Conservation (phyloP, 306 rosid species). For the Gastrolobium bilobum region DNA sequence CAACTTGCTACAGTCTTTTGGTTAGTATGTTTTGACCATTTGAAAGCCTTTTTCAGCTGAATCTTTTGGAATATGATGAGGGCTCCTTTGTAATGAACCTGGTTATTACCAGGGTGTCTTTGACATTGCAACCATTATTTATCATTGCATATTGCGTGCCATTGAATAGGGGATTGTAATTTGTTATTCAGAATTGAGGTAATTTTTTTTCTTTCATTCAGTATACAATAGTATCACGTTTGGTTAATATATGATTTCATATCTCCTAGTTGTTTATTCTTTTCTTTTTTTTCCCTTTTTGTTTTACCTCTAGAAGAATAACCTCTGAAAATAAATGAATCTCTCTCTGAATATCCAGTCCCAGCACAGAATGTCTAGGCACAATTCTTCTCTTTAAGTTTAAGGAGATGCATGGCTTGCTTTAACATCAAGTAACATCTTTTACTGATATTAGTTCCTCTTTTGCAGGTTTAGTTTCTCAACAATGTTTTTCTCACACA, state of each 20-base stretch:
- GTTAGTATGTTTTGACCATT: conserved; percentile 60
- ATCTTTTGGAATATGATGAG: conserved; percentile 26
- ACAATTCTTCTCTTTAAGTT: conserved; percentile 14
- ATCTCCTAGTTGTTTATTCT: neutral
- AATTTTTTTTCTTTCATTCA: no score
- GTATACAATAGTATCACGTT: no score
- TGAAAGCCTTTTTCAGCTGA: conserved; percentile 26
- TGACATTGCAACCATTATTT: conserved; percentile 29
- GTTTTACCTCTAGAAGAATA: neutral
- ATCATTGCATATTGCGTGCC: neutral
- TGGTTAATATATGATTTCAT: conserved; percentile 7
- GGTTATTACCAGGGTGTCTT: neutral
- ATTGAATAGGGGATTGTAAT: neutral
- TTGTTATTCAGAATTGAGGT: neutral
- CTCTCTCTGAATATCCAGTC: conserved; percentile 20
- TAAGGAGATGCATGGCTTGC: conserved; percentile 28
- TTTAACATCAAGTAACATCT: conserved; percentile 18
- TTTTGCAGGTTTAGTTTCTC: conserved; percentile 97
- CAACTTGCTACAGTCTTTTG: conserved; percentile 84
- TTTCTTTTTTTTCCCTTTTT: neutral
- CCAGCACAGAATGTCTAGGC: neutral
- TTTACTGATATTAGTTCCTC: conserved; percentile 46
- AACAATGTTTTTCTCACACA: conserved; percentile 97
- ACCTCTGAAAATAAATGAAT: neutral
- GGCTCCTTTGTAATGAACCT: conserved; percentile 4